Conservation (phyloP, 106 monocot species). For the Amphibolis antarctica region DNA sequence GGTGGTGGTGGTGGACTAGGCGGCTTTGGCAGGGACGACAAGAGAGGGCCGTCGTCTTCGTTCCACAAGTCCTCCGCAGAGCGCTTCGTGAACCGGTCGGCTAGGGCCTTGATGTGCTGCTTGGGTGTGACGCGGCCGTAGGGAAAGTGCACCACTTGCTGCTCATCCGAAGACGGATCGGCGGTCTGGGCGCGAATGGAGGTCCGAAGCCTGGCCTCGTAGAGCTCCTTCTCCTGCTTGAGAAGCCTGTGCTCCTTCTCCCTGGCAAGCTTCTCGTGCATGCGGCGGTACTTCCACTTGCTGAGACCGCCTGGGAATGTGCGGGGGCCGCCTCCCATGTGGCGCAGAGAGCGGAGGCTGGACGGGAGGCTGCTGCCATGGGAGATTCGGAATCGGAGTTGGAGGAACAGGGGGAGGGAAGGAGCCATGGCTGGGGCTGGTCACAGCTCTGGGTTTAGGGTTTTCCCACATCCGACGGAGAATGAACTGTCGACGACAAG, state of each 20-base stretch:
- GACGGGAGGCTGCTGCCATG: background rate
- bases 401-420: background rate
- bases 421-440: too few species aligned
- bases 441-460: too few species aligned
- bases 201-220: constrained; percentile 68
- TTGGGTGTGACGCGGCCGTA: constrained; percentile 35
- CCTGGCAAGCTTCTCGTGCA: constrained; percentile 94
- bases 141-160: background rate
- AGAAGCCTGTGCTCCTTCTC: constrained; percentile 69
- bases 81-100: constrained; percentile 68
- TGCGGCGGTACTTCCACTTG: constrained; percentile 97
- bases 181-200: constrained; percentile 43
- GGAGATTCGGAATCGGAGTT: background rate
- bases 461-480: too few species aligned
- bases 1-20: background rate
- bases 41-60: constrained; percentile 66
- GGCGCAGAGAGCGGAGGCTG: constrained; percentile 16
- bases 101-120: constrained; percentile 68
- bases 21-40: background rate
- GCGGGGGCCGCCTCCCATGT: constrained; percentile 90
- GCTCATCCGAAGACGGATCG: background rate
- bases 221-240: constrained; percentile 76
- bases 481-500: too few species aligned
- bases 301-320: constrained; percentile 84
- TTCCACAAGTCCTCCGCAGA: constrained; percentile 99